Conservation (phyloP, 2,329 filamentous ascomycete genomes). For the Colletotrichum sp. region DNA sequence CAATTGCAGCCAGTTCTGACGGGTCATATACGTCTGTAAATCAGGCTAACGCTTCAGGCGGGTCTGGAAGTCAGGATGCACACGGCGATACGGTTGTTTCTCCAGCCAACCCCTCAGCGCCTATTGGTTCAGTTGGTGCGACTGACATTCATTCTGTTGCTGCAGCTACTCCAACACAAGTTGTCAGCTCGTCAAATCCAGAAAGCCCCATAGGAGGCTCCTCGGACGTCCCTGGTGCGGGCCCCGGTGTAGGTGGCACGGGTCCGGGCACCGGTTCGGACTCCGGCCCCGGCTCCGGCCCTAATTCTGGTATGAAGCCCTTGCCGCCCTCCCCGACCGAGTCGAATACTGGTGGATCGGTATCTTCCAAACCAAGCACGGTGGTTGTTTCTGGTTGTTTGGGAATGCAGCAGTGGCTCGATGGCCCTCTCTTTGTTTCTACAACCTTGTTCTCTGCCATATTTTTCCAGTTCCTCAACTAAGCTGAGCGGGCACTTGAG, state of each 20-base stretch:
- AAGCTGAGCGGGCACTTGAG: neutral
- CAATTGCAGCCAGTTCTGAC: rapidly evolving
- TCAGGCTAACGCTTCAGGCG: neutral
- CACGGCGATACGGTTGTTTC: neutral
- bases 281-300: neutral
- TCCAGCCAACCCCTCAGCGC: neutral
- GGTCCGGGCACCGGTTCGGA: neutral
- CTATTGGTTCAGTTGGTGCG: neutral
- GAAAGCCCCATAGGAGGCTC: neutral
- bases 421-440: neutral
- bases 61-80: neutral
- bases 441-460: rapidly evolving
- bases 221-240: rapidly evolving
- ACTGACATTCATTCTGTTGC: neutral
- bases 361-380: neutral
- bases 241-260: neutral
- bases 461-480: neutral
- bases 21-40: neutral
- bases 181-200: rapidly evolving
- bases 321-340: neutral
- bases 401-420: rapidly evolving
- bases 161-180: neutral
- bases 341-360: rapidly evolving
- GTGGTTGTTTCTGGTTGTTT: neutral
- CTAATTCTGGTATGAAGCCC: neutral